Base-by-base conservation (phyloP, 305 asterid species). In the Stenogyne calaminthoides region DNA sequence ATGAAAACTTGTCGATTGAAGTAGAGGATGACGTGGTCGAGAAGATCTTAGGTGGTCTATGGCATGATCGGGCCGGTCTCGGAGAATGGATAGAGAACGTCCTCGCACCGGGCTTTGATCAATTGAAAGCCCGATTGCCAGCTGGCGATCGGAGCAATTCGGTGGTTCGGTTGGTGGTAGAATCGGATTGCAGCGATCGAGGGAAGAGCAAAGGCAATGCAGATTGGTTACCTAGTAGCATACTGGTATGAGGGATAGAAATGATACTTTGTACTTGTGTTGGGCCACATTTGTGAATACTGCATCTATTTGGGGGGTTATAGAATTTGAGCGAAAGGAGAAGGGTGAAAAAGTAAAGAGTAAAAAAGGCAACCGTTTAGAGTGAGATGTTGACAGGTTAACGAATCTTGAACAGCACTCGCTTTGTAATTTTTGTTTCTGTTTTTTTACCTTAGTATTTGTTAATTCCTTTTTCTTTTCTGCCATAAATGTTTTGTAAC, bases 41-140 rank as follows among this genome's bases (percentile, higher is more conserved):
- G 78, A 92, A 83, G 78, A 90, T 91, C 79, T 14, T 90, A 5
- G 96, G 93, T 1, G 99, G 97, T 7, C 68, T 94, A 40, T 94
- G 97, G 95, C 88, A 85, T 49, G 97, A 91, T 42, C 77, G 83
- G 59, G 79, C 84, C 8, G 83, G 97, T 47, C 81, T 94, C 4
- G 88, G 75, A 69, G 86, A 86, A 54, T 94, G 97, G 99, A 81
- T 92, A 0, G 93, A 87, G 29, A 85, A 83, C 1, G 92, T 85
- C 2, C 61, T 94, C 59, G 78, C 75, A 1, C 97, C 96, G 2
- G 78, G 90, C 42, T 94, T 94, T 9, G 89, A 88, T 0, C 81
- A 85, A 56, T 80, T 93, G 7, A 88, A 85, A 73, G 14, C 81
- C 9, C 84, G 72, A 12, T 25, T 87, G 40, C 77, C 89, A 0